Evolutionary conservation across 306 rosid genomes (phyloP), one percentile per base, ranked within the genome.

Genomic region (Abrus pulchellus): DNA sequence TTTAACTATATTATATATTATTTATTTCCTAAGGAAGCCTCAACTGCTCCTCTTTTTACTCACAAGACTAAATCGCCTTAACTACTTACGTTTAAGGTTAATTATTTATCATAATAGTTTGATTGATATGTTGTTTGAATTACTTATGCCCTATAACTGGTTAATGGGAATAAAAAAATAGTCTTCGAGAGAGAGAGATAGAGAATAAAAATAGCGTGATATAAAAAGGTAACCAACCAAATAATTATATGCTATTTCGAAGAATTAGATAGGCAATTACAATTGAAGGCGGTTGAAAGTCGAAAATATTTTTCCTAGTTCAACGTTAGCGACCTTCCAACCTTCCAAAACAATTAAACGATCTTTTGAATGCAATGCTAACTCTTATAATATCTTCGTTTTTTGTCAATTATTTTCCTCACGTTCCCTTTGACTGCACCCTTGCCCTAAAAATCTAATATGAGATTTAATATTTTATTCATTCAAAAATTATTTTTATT

Each of bases 311-410:
- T 52, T 49, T 73, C 32, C 27, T 32, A 33, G 40, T 83, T 72
- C 80, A 64, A 80, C 62, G 43, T 68, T 54, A 30, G 34, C 44
- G 14, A 78, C 63, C n/a, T 36, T 38, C 68, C 49, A 81, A 20
- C 53, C 75, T 65, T 45, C 53, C 43, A 80, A 41, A 73, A 47
- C 76, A 45, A 77, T 33, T 34, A 52, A 79, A 14, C 74, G 43
- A 40, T 44, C 48, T 74, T 52, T 79, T 68, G 80, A 75, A 84
- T 53, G 55, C 60, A 65, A 65, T 11, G 7, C 28, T 5, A 30
- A 75, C 52, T 20, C 33, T 57, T 9, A 44, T 69, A 6, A 33
- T 59, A 10, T 10, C 9, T 70, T 69, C 20, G 7, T 40, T 68
- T 56, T 13, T 68, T 13, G 20, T 62, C 28, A 11, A 9, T 62